Base-by-base conservation (phyloP, 305 asterid species). In the Caryopteris hybrid region DNA sequence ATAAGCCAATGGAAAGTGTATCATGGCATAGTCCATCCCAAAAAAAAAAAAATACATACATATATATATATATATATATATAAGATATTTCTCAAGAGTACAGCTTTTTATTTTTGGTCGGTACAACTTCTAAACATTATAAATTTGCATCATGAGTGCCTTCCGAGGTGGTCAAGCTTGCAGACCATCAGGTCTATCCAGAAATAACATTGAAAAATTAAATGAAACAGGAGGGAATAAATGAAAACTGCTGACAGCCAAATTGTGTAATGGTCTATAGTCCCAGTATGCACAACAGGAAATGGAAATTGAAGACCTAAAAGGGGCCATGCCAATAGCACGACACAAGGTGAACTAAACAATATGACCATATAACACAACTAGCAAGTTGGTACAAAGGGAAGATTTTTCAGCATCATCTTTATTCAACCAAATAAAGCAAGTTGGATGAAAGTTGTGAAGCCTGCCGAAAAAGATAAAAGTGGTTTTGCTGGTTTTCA, bases 351-450 rank as follows among this genome's bases (percentile, higher is more conserved):
- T 36, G 8, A 51, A 54, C 18, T 14, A 14, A 23, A 27, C 65
- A 61, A 64, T 42, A 51, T 25, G 29, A 6, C 23, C 56, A 50
- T 62, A 27, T 13, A 43, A 34, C 65, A 47, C 46, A 48, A 39
- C 31, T 58, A 48, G 18, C 55, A 27, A 48, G 27, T 54, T 58
- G 14, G 75, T 27, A 66, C 43, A 73, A 65, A 23, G 68, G 59
- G 60, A 56, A 70, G 47, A 69, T 56, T 66, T 81, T 71, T 78
- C 80, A 61, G 55, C 81, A 77, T 64, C 79, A 73, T 75, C 78
- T 64, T 84, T 84, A 84, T 84, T 82, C 61, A 69, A n/a, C n/a
- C n/a, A n/a, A n/a, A n/a, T n/a, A n/a, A n/a, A 42, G 70, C 71
- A 60, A 80, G 70, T 68, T 41, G 27, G 56, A 54, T 57, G 55